Evolutionary conservation across 108 stramenopile genomes (phyloP).

Genomic region (Conticribra weissflogii): DNA sequence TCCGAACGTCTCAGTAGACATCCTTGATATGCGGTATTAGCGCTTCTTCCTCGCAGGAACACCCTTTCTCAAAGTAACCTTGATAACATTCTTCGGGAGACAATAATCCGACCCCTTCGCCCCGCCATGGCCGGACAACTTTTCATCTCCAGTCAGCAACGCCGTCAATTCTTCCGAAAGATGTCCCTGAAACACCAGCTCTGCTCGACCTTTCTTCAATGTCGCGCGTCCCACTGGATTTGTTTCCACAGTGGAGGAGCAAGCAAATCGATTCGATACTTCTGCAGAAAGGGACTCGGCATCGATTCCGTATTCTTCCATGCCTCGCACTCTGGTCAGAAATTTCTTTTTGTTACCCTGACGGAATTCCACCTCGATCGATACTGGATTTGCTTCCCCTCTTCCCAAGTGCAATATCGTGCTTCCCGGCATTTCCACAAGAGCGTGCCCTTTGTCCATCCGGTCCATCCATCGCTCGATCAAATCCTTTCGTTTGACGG

Average conservation of each 20-base stretch:
- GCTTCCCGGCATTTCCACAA: slow-evolving; percentile 84
- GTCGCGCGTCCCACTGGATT: slow-evolving; percentile 63
- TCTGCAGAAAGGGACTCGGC: slow-evolving; percentile 55
- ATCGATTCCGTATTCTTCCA: slow-evolving; percentile 81
- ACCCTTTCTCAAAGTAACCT: slow-evolving; percentile 66
- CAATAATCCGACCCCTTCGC: slow-evolving; percentile 61
- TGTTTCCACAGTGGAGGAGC: slow-evolving; percentile 58
- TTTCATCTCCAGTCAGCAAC: slow-evolving; percentile 75
- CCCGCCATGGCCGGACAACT: slow-evolving; percentile 72
- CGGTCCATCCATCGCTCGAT: slow-evolving; percentile 50
- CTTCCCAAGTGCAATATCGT: slow-evolving; percentile 53
- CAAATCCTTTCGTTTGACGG: slow-evolving; percentile 66
- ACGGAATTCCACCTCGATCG: slow-evolving; percentile 67
- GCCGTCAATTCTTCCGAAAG: slow-evolving; percentile 74
- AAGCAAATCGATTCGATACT: slow-evolving; percentile 74
- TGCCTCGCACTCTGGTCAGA: slow-evolving; percentile 66
- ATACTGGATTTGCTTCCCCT: slow-evolving; percentile 65
- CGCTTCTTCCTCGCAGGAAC: slow-evolving; percentile 70
- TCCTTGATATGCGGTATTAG: no score
- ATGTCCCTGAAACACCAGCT: slow-evolving; percentile 79
- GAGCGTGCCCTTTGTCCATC: slow-evolving; percentile 67
- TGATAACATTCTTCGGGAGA: slow-evolving; percentile 64
- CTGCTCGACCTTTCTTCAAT: slow-evolving; percentile 64
- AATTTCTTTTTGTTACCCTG: slow-evolving; percentile 74
- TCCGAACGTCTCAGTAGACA: no score